Conservation (phyloP, 139 green algal genomes). For the Diplosphaera chodatii region DNA sequence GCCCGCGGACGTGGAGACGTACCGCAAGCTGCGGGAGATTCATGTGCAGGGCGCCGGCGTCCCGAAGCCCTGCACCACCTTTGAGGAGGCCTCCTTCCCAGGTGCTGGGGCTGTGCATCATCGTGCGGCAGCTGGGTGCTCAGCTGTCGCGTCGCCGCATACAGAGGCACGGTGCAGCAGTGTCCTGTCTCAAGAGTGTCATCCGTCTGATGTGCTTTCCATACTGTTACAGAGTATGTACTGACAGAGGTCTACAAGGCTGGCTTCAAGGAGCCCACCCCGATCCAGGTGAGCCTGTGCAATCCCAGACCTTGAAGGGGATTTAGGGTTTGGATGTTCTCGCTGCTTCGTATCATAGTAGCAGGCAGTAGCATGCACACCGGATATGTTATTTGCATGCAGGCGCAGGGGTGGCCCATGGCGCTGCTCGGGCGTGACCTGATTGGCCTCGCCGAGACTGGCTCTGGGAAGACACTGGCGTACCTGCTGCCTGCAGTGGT, state of each 20-base stretch:
- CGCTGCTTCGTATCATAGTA: too few species aligned
- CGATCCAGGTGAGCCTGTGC: too few species aligned
- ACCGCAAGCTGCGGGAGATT: conserved; percentile 55
- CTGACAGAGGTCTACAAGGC: conserved; percentile 71
- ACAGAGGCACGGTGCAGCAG: too few species aligned
- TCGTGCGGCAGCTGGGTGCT: too few species aligned
- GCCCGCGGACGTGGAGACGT: conserved; percentile 61
- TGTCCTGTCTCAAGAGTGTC: not conserved
- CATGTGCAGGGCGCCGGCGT: conserved; percentile 53
- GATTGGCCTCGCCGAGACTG: conserved; percentile 82
- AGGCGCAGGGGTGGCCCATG: conserved; percentile 88
- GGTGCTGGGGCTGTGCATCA: too few species aligned
- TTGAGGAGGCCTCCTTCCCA: conserved; percentile 76
- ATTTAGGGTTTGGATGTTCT: too few species aligned
- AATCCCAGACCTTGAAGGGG: too few species aligned
- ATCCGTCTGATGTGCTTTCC: not conserved
- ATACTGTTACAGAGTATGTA: conserved; percentile 68
- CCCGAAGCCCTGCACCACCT: conserved; percentile 62
- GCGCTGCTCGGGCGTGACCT: conserved; percentile 78
- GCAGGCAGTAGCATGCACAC: too few species aligned
- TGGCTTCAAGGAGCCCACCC: conserved; percentile 74
- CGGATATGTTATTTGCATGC: too few species aligned
- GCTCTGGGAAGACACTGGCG: conserved; percentile 83
- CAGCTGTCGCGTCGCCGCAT: too few species aligned
- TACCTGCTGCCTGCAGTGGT: conserved; percentile 85